Evolutionary conservation across 2,329 filamentous ascomycete genomes (phyloP).

Genomic region (Colletotrichum shisoi): DNA sequence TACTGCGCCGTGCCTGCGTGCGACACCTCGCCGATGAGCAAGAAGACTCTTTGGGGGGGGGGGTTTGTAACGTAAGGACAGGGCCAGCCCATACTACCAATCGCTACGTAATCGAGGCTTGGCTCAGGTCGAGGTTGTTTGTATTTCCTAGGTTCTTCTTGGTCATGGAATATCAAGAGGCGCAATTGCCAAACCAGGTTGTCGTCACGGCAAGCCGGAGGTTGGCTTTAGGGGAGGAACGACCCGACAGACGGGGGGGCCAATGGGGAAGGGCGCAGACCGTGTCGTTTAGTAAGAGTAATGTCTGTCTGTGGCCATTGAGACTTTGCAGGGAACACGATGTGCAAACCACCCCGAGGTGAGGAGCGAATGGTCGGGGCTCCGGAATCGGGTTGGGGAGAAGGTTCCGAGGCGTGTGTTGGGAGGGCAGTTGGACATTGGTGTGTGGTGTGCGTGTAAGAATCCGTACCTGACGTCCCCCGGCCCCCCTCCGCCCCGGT

Average conservation of each 20-base stretch:
- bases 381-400: neutral
- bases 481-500: neutral
- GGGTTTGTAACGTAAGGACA: neutral
- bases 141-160: slow-evolving; percentile 15
- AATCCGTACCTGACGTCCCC: neutral
- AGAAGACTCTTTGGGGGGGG: neutral
- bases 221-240: neutral
- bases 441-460: neutral
- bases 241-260: neutral
- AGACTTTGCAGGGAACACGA: neutral
- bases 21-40: neutral
- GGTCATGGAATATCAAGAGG: slow-evolving; percentile 20
- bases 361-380: neutral
- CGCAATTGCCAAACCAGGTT: neutral
- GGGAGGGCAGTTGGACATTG: neutral
- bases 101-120: neutral
- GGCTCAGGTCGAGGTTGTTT: neutral
- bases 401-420: neutral
- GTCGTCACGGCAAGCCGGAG: neutral
- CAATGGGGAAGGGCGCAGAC: neutral
- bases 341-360: neutral
- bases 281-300: neutral
- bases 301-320: neutral
- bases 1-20: neutral
- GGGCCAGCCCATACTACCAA: neutral